These are phyloP conservation scores for Physaria fendleri DNA, from an alignment of 345 rosid species.

Conservation along the genomic window DNA sequence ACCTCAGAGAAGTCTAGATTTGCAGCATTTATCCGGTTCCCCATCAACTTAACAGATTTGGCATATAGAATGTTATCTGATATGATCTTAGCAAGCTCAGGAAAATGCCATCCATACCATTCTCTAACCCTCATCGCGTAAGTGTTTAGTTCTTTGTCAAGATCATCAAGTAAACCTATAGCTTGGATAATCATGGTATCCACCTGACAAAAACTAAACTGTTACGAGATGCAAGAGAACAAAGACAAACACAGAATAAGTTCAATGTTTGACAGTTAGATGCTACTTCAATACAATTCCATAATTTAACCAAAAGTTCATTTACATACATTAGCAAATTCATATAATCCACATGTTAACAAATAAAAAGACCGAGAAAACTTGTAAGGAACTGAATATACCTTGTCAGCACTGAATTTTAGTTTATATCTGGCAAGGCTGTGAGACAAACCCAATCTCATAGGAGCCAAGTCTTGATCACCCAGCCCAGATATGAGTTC, in stretches of 20 bases:
- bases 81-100: conserved; percentile 79
- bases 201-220: conserved; percentile 36
- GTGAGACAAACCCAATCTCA: conserved; percentile 92
- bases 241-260: not conserved
- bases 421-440: conserved; percentile 85
- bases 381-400: not conserved
- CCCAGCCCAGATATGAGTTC: conserved; percentile 79
- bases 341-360: not conserved
- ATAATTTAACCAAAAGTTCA: not conserved
- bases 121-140: conserved; percentile 83
- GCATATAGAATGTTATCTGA: conserved; percentile 69
- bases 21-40: conserved; percentile 60
- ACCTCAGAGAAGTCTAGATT: conserved; percentile 80
- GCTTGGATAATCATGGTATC: conserved; percentile 92
- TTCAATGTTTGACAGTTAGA: too few species aligned
- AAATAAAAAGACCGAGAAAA: not conserved
- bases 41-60: conserved; percentile 69
- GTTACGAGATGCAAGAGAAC: not conserved
- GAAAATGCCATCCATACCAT: conserved; percentile 96
- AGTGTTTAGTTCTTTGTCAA: conserved; percentile 76
- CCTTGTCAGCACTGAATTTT: conserved; percentile 93
- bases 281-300: not conserved
- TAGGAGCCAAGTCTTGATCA: conserved; percentile 71
- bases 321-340: not conserved
- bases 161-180: conserved; percentile 78